Conservation (phyloP, 2,329 filamentous ascomycete species). For the Fusarium buharicum region DNA sequence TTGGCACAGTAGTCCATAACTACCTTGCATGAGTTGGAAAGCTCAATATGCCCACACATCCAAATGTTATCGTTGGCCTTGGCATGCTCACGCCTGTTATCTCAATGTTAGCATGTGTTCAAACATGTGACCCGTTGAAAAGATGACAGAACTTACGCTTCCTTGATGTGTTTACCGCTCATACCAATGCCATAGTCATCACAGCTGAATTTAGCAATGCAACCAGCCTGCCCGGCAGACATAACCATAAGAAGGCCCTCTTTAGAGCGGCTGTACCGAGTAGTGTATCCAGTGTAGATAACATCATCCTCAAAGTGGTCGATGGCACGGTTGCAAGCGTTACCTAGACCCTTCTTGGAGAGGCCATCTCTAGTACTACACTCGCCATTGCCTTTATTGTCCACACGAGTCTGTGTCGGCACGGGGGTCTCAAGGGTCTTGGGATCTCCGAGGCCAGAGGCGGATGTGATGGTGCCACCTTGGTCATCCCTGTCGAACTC, state of each 20-base stretch:
- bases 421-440: conserved; percentile 11
- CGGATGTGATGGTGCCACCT: background rate
- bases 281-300: conserved; percentile 18
- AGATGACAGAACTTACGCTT: conserved; percentile 9
- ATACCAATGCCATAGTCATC: conserved; percentile 31
- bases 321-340: conserved; percentile 21
- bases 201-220: conserved; percentile 24
- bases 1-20: conserved; percentile 23
- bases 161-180: conserved; percentile 9
- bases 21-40: conserved; percentile 20
- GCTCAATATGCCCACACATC: conserved; percentile 22
- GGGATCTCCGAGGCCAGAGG: background rate
- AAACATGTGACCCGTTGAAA: accelerated
- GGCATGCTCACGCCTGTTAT: conserved; percentile 5
- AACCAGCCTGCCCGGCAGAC: conserved; percentile 6
- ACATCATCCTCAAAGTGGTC: conserved; percentile 9
- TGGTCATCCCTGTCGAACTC: background rate
- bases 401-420: conserved; percentile 17
- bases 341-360: conserved; percentile 10
- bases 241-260: conserved; percentile 12
- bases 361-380: conserved; percentile 18
- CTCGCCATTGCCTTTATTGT: conserved; percentile 19
- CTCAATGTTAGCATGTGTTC: background rate
- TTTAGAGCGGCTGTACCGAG: conserved; percentile 10
- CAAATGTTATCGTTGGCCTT: conserved; percentile 11